Evolutionary conservation across 2,329 filamentous ascomycete genomes (phyloP).

Genomic region (Amylocarpus encephaloides): DNA sequence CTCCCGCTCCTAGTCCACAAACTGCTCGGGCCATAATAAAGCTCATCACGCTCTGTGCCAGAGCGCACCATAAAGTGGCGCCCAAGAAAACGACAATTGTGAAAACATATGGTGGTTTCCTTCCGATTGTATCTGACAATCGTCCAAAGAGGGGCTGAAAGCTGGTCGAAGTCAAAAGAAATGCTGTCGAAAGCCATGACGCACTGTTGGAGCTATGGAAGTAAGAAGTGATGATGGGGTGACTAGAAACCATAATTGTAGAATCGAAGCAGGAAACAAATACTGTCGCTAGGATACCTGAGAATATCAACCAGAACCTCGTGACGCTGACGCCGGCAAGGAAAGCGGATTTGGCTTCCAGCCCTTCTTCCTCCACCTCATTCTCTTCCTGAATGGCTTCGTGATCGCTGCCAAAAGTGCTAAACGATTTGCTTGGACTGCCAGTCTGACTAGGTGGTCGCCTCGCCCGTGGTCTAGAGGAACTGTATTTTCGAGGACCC

Average conservation of each 20-base stretch:
- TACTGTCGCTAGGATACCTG: conserved; percentile 50
- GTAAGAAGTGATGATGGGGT: conserved; percentile 76
- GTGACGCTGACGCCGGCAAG: conserved; percentile 41
- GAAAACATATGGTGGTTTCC: conserved; percentile 59
- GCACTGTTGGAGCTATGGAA: conserved; percentile 72
- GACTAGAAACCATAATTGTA: conserved; percentile 74
- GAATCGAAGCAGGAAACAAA: conserved; percentile 64
- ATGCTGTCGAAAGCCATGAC: conserved; percentile 76
- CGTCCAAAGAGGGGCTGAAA: conserved; percentile 71
- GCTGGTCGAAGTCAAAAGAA: conserved; percentile 68
- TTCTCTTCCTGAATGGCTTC: conserved; percentile 14
- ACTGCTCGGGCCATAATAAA: conserved; percentile 66
- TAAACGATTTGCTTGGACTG: conserved; percentile 20
- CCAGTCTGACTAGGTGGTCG: conserved; percentile 15
- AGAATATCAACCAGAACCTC: conserved; percentile 57
- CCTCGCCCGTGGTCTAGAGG: conserved; percentile 9
- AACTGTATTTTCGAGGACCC: conserved; percentile 23
- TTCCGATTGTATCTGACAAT: conserved; percentile 66
- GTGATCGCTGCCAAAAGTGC: conserved; percentile 15
- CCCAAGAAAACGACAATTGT: conserved; percentile 56
- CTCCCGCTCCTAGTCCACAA: conserved; percentile 65
- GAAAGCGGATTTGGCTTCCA: conserved; percentile 23
- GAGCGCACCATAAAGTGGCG: conserved; percentile 63
- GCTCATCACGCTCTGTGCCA: conserved; percentile 59
- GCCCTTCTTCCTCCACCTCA: conserved; percentile 14